A percentile compares a stretch with the other conserved stretches of the same genome.
Evolutionary conservation across 2,329 filamentous ascomycete genomes (phyloP).

Genomic region (Colletotrichum melonis): DNA sequence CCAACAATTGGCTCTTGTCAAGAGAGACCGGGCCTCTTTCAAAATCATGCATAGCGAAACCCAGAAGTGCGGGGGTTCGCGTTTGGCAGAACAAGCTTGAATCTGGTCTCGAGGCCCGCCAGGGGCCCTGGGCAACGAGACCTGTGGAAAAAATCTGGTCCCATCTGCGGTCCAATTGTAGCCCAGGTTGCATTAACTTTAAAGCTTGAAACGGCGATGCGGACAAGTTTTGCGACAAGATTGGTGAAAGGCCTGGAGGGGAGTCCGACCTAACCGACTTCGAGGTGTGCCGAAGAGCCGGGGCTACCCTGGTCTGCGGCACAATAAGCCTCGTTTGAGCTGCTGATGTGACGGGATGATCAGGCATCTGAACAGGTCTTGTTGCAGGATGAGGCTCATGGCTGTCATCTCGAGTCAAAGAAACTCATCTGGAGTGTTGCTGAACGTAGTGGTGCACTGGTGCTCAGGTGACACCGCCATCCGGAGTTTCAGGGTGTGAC

Average conservation of each 20-base stretch:
- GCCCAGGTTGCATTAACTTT: constrained; percentile 16
- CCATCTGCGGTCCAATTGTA: neutral
- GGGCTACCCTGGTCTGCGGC: constrained; percentile 20
- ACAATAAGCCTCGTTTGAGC: constrained; percentile 29
- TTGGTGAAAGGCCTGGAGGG: neutral
- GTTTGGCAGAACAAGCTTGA: constrained; percentile 16
- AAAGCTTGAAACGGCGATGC: constrained; percentile 31
- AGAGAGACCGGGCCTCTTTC: constrained; percentile 3
- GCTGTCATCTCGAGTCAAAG: constrained; percentile 33
- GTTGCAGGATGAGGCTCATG: constrained; percentile 11
- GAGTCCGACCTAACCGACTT: constrained; percentile 19
- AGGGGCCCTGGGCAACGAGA: neutral
- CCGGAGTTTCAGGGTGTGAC: constrained; percentile 33
- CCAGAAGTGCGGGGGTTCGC: constrained; percentile 1
- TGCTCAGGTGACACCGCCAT: constrained; percentile 26
- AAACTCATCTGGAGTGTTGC: constrained; percentile 11
- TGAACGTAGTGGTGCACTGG: neutral
- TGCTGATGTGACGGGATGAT: constrained; percentile 29
- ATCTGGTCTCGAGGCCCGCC: neutral
- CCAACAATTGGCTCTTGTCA: constrained; percentile 2
- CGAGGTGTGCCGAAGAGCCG: neutral
- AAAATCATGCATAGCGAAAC: constrained; percentile 22
- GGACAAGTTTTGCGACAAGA: constrained; percentile 28
- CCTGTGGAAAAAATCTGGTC: neutral
- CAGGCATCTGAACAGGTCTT: constrained; percentile 32